Evolutionary conservation across 2,329 filamentous ascomycete genomes (phyloP).

Genomic region (Xylaria sp.): DNA sequence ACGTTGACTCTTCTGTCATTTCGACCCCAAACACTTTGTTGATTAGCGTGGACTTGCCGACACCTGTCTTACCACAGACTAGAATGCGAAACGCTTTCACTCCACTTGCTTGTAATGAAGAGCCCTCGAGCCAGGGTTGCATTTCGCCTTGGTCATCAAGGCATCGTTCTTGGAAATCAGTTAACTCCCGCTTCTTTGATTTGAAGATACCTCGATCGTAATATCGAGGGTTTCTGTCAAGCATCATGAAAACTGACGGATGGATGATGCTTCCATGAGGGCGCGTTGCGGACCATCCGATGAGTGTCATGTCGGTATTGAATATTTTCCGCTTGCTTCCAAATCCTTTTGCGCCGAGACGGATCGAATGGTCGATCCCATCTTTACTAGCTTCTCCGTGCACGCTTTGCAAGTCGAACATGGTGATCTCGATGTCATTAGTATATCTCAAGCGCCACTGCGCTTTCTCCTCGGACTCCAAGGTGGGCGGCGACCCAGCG

Average conservation of each 20-base stretch:
- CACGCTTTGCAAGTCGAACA: slow-evolving; percentile 32
- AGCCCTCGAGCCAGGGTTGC: slow-evolving; percentile 26
- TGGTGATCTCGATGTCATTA: slow-evolving; percentile 24
- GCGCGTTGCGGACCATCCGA: slow-evolving; percentile 15
- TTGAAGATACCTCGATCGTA: slow-evolving; percentile 33
- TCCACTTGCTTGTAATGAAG: slow-evolving; percentile 20
- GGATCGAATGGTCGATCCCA: slow-evolving; percentile 20
- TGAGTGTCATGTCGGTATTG: background rate
- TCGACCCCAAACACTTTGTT: slow-evolving; percentile 25
- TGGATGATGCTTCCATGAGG: slow-evolving; percentile 28
- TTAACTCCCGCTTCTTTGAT: slow-evolving; percentile 18
- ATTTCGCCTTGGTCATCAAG: slow-evolving; percentile 27
- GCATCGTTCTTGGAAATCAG: slow-evolving; percentile 19
- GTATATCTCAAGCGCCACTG: slow-evolving; percentile 26
- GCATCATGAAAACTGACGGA: slow-evolving; percentile 20
- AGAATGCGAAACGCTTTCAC: slow-evolving; percentile 30
- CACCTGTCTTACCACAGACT: slow-evolving; percentile 15
- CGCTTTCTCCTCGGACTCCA: slow-evolving; percentile 22
- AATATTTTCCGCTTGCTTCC: slow-evolving; percentile 23
- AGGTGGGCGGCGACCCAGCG: slow-evolving; percentile 18
- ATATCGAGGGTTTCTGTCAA: slow-evolving; percentile 27
- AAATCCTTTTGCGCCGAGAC: background rate
- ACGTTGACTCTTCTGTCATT: slow-evolving; percentile 32
- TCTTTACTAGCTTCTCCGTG: slow-evolving; percentile 17
- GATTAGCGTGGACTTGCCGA: too few relatives aligned